Conservation (phyloP, 805 yeast species). For the Candida xiaguanensis region DNA sequence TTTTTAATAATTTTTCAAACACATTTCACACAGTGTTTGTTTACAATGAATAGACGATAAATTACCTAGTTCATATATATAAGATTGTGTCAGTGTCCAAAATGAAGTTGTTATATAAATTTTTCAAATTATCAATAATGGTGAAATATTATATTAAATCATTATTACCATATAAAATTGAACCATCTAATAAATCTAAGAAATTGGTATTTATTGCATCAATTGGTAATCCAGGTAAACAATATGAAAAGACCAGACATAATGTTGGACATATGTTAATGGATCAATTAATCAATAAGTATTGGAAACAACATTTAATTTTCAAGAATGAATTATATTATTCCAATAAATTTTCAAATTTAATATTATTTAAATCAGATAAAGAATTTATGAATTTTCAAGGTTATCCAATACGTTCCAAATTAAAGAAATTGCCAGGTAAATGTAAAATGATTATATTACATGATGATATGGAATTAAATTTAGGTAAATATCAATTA, state of each 20-base stretch:
- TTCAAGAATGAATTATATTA: conserved; percentile 7
- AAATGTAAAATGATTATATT: conserved; percentile 46
- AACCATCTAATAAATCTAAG: neutral
- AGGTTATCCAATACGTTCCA: conserved; percentile 52
- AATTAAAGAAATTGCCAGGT: conserved; percentile 39
- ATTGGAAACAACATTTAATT: conserved; percentile 22
- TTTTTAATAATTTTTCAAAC: neutral
- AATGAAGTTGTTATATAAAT: neutral
- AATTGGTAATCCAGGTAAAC: conserved; percentile 74
- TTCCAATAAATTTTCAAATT: conserved; percentile 19
- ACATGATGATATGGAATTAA: conserved; percentile 75
- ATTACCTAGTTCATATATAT: too few species aligned
- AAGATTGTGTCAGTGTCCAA: too few species aligned
- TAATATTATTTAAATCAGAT: conserved; percentile 47
- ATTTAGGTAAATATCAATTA: conserved; percentile 62
- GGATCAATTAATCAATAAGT: conserved; percentile 21
- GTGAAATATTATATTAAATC: conserved; percentile 4
- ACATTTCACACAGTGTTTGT: too few species aligned
- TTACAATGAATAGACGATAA: neutral
- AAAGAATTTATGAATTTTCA: conserved; percentile 65
- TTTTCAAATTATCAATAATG: conserved; percentile 1
- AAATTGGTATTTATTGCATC: conserved; percentile 36
- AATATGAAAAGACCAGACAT: conserved; percentile 63
- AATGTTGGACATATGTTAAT: conserved; percentile 69
- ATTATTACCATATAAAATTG: conserved; percentile 7